A percentile compares a stretch with the other conserved stretches of the same genome.
Conservation (phyloP, 2,329 filamentous ascomycete species). For the Epichloe brachyelytri region DNA sequence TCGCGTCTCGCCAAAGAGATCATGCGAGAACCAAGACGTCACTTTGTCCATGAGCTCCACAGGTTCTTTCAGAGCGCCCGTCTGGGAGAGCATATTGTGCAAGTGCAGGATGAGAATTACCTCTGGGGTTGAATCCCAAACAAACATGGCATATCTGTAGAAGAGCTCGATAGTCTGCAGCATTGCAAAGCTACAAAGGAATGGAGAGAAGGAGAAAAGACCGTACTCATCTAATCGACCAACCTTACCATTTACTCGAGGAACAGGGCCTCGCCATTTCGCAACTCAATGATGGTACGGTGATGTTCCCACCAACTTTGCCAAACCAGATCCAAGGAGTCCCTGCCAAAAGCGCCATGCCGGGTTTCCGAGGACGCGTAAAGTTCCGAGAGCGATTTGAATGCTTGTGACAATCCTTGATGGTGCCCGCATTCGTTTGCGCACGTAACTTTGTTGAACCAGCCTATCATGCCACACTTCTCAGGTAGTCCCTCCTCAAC, state of each 20-base stretch:
- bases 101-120: conserved; percentile 28
- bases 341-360: not conserved
- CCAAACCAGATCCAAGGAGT: not conserved
- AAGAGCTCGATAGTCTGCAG: conserved; percentile 29
- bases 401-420: not conserved
- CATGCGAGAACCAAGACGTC: not conserved
- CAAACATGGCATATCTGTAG: conserved; percentile 19
- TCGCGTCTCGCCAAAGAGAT: not conserved
- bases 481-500: not conserved
- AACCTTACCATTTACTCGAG: too few relatives aligned
- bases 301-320: not conserved
- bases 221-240: conserved; percentile 24
- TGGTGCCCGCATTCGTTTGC: not conserved
- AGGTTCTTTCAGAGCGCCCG: conserved; percentile 22
- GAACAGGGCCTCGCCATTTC: not conserved
- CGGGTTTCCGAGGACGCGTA: not conserved
- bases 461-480: not conserved
- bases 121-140: conserved; percentile 29
- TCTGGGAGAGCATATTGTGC: conserved; percentile 33
- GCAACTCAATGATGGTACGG: not conserved
- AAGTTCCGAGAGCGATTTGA: not conserved
- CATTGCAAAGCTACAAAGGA: conserved; percentile 32
- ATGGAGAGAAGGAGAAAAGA: conserved; percentile 35
- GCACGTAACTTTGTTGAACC: not conserved
- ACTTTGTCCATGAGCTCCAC: conserved; percentile 19